Base-by-base conservation (phyloP, 768 basidiomycete species). In the Suillus sp. region DNA sequence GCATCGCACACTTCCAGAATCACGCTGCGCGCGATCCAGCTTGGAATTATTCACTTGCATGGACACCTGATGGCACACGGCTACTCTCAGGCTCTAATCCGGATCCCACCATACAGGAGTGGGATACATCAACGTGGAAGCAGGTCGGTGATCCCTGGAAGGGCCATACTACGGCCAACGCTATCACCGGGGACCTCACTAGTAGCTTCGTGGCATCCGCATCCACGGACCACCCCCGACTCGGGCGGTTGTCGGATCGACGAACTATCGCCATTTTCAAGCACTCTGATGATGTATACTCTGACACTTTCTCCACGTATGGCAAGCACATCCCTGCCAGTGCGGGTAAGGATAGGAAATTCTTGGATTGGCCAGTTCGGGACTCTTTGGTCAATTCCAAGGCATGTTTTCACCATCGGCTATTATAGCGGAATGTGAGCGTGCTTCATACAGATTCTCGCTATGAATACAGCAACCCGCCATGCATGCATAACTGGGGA, bases 41-140 rank as follows among this genome's bases (percentile, higher is more conserved):
- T 45, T 45, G 37, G 11, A 37, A 37, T 37, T 37, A 37, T 3
- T 48, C 48, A 48, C 25, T 48, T 13, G 48, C 48, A 14, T 48
- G 48, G 48, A 48, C 25, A 0, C 25, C 48, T 3, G 14, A 48
- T 48, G 48, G 48, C 4, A 27, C 25, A 27, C 48, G 25, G 14
- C 6, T 48, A 1, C 7, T 27, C 3, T 48, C 48, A 27, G 25
- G 25, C 7, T 16, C 43, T 11, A 45, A n/a, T 45, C 14, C 13
- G 1, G 32, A 53, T 53, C 30, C 51, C 5, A 20, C 32, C 9
- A 53, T 53, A 53, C 32, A 25, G 25, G 48, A 25, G 22, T 50
- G 48, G 48, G 48, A 50, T 50, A 13, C 48, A 27, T 50, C 48
- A 16, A 50, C 48, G 11, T 50, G 48, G 48, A 50, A 50, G 48